A percentile compares a stretch with the other conserved stretches of the same genome.
Conservation (phyloP, 108 stramenopile genomes). For the Schizochytrium sp. region DNA sequence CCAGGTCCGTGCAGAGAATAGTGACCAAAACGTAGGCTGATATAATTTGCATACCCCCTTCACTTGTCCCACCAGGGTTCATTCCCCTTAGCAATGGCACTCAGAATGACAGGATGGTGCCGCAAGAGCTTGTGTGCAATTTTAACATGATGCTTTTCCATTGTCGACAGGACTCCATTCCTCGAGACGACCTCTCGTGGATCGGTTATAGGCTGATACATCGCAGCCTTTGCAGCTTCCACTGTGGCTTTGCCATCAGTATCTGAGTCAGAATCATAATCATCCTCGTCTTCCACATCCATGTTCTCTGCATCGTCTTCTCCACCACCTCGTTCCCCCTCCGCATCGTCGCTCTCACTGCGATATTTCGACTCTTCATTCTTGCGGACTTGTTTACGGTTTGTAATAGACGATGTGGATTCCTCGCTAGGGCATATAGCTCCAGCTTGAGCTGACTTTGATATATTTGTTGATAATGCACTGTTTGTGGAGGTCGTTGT, state of each 20-base stretch:
- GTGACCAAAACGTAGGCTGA: constrained; percentile 28
- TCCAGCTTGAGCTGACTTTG: no score
- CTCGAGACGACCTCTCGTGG: constrained; percentile 21
- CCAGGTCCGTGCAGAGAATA: constrained; percentile 57
- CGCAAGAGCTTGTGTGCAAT: constrained; percentile 42
- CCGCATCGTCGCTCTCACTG: neutral
- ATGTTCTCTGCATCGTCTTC: no score
- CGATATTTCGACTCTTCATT: neutral
- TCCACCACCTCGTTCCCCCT: neutral
- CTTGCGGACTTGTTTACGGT: neutral
- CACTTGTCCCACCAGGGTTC: neutral
- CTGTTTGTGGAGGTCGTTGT: neutral
- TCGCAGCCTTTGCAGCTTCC: neutral
- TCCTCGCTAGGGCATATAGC: neutral
- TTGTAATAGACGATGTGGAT: neutral
- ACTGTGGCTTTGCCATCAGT: neutral
- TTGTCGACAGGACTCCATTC: neutral
- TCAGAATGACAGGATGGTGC: constrained; percentile 18
- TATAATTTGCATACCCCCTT: neutral
- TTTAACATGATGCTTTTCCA: constrained; percentile 49
- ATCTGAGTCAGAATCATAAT: no score
- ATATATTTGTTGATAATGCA: no score
- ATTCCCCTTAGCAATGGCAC: neutral
- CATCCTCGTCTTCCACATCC: no score
- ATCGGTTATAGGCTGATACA: neutral